These are phyloP conservation scores for Mycena pura DNA, from an alignment of 768 basidiomycete species.

Conservation along the genomic window DNA sequence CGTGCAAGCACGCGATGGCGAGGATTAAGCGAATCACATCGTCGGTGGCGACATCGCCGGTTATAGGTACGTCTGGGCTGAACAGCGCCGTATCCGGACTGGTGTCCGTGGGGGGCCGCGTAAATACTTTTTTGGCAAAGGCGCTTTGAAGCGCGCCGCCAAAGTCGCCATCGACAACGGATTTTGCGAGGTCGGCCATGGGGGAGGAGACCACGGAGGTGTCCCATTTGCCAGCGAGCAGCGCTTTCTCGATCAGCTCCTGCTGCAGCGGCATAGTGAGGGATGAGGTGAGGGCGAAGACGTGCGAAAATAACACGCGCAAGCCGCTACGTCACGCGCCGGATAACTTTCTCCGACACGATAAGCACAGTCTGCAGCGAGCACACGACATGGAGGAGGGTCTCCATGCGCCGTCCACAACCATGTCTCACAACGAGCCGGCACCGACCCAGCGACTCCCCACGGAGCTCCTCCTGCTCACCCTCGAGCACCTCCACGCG, in stretches of 20 bases:
- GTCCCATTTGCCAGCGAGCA: constrained; percentile 60
- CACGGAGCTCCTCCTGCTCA: constrained; percentile 9
- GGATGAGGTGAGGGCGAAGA: background rate
- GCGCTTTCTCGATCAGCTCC: constrained; percentile 56
- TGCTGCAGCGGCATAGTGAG: constrained; percentile 31
- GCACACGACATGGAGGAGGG: no score
- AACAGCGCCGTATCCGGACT: constrained; percentile 46
- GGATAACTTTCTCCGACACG: no score
- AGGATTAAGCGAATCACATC: constrained; percentile 68
- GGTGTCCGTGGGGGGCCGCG: constrained; percentile 34
- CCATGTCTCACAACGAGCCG: no score
- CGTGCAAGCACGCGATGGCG: constrained; percentile 83
- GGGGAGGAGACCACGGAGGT: constrained; percentile 27
- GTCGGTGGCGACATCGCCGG: constrained; percentile 44
- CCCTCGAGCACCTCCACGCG: constrained; percentile 5
- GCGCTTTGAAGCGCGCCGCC: constrained; percentile 55
- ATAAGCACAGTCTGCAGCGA: no score
- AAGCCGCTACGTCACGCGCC: no score
- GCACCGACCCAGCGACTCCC: background rate
- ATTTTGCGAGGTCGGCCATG: constrained; percentile 51
- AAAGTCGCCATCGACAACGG: constrained; percentile 67
- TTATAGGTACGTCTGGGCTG: constrained; percentile 27
- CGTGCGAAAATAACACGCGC: constrained; percentile 1
- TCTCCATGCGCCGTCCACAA: no score
- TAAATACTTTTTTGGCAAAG: constrained; percentile 49